Evolutionary conservation across 169 alveolate genomes (phyloP).

Genomic region (Plasmodium chabaudi): DNA sequence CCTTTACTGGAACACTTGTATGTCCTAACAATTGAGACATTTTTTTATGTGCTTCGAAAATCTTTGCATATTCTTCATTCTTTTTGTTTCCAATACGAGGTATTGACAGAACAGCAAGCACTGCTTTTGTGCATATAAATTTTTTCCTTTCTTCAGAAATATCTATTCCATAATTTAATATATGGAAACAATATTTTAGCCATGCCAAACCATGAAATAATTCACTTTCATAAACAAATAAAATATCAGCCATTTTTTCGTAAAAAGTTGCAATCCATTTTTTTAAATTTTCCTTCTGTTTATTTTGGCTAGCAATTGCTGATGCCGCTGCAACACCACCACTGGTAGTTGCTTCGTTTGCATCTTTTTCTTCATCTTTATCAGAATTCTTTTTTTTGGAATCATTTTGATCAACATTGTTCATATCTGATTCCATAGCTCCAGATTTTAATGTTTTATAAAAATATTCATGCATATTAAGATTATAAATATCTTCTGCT

Average conservation of each 20-base stretch:
- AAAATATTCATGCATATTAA: slow-evolving; percentile 87
- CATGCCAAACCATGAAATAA: slow-evolving; percentile 95
- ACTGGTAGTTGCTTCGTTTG: slow-evolving; percentile 7
- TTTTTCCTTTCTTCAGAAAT: slow-evolving; percentile 85
- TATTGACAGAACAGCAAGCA: slow-evolving; percentile 89
- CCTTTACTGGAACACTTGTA: slow-evolving; percentile 89
- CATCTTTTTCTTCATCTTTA: slow-evolving; percentile 11
- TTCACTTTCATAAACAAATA: slow-evolving; percentile 94
- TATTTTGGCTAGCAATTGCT: slow-evolving; percentile 79
- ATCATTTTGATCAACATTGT: slow-evolving; percentile 3
- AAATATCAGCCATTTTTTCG: slow-evolving; percentile 91
- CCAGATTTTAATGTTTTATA: slow-evolving; percentile 36
- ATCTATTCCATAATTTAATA: slow-evolving; percentile 88
- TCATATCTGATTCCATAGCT: slow-evolving; percentile 21
- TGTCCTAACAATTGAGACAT: slow-evolving; percentile 90
- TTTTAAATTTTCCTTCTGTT: slow-evolving; percentile 86
- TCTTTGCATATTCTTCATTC: slow-evolving; percentile 78
- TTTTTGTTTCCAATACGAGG: slow-evolving; percentile 78
- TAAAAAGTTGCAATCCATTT: slow-evolving; percentile 93
- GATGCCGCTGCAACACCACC: slow-evolving; percentile 14
- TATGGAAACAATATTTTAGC: slow-evolving; percentile 87
- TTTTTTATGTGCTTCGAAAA: slow-evolving; percentile 88
- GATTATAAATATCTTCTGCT: slow-evolving; percentile 93
- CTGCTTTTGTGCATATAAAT: slow-evolving; percentile 88
- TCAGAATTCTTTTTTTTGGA: slow-evolving; percentile 2